These are phyloP conservation scores for Penicillium paxilli DNA, from an alignment of 495 filamentous ascomycete genomes.

Conservation along the genomic window DNA sequence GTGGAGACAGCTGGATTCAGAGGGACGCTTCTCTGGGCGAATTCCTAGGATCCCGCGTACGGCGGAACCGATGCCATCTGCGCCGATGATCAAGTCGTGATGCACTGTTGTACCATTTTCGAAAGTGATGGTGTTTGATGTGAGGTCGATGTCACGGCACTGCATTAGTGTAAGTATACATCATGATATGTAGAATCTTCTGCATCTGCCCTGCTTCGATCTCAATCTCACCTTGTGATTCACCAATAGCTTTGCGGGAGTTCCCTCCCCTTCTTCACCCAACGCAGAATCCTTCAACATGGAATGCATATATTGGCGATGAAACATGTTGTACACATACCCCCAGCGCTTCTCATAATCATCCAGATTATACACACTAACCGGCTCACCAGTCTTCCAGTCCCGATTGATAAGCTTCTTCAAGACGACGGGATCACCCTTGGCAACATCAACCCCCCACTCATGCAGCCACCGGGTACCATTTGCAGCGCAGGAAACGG, in stretches of 20 bases:
- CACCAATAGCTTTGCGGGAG: conserved; percentile 39
- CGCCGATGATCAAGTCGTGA: conserved; percentile 45
- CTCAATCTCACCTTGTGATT: conserved; percentile 37
- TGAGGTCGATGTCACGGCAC: conserved; percentile 38
- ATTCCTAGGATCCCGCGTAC: conserved; percentile 44
- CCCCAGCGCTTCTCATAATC: conserved; percentile 48
- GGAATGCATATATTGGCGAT: conserved; percentile 55
- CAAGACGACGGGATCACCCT: conserved; percentile 49
- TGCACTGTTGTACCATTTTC: conserved; percentile 28
- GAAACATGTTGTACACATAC: conserved; percentile 56
- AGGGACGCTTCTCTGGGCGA: conserved; percentile 43
- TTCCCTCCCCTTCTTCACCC: conserved; percentile 41
- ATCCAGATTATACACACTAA: conserved; percentile 43
- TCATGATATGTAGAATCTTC: too few species aligned
- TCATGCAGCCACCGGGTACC: conserved; percentile 47
- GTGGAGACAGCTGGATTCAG: conserved; percentile 46
- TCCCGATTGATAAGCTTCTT: conserved; percentile 50
- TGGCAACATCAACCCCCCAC: conserved; percentile 42
- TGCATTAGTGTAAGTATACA: conserved; percentile 8
- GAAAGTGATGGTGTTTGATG: conserved; percentile 37
- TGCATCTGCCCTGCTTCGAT: too few species aligned
- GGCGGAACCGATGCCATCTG: conserved; percentile 47
- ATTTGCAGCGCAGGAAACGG: conserved; percentile 45
- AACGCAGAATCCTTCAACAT: conserved; percentile 53
- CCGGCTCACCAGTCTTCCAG: conserved; percentile 47